These are phyloP conservation scores for Neophaeococcomyces aloes DNA, from an alignment of 2,329 filamentous ascomycete species.

Conservation along the genomic window DNA sequence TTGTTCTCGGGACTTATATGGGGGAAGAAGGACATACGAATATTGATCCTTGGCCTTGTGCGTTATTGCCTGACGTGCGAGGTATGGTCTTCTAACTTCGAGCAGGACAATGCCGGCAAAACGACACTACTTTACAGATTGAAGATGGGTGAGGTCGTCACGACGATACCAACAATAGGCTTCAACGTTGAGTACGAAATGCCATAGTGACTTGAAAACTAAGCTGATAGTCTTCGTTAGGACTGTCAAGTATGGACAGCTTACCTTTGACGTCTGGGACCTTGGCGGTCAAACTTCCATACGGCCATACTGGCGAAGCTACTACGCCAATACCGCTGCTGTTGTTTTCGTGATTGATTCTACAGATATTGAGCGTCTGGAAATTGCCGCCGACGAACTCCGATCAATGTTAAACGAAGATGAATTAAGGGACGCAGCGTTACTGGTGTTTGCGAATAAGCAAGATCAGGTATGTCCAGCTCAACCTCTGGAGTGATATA, in stretches of 20 bases:
- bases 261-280: slow-evolving; percentile 99
- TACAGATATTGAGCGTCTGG: slow-evolving; percentile 89
- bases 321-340: slow-evolving; percentile 96
- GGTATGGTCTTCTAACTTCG: background rate
- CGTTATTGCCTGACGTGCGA: slow-evolving; percentile 24
- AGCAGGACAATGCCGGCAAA: slow-evolving; percentile 93
- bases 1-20: slow-evolving; percentile 62
- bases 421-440: slow-evolving; percentile 80
- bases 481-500: background rate
- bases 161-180: slow-evolving; percentile 96
- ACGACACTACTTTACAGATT: slow-evolving; percentile 92
- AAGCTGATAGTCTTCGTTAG: slow-evolving; percentile 9
- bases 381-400: slow-evolving; percentile 86
- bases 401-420: slow-evolving; percentile 95
- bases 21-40: slow-evolving; percentile 95
- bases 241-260: slow-evolving; percentile 93
- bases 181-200: slow-evolving; percentile 74
- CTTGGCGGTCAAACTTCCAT: slow-evolving; percentile 97
- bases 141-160: slow-evolving; percentile 98
- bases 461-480: slow-evolving; percentile 53
- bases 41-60: slow-evolving; percentile 89
- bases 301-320: slow-evolving; percentile 96
- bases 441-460: slow-evolving; percentile 97
- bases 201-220: background rate
- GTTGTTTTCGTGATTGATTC: slow-evolving; percentile 98